phyloP scores from a whole-genome alignment of 2,329 filamentous ascomycete species.

The Colletotrichum spaethianum region DNA sequence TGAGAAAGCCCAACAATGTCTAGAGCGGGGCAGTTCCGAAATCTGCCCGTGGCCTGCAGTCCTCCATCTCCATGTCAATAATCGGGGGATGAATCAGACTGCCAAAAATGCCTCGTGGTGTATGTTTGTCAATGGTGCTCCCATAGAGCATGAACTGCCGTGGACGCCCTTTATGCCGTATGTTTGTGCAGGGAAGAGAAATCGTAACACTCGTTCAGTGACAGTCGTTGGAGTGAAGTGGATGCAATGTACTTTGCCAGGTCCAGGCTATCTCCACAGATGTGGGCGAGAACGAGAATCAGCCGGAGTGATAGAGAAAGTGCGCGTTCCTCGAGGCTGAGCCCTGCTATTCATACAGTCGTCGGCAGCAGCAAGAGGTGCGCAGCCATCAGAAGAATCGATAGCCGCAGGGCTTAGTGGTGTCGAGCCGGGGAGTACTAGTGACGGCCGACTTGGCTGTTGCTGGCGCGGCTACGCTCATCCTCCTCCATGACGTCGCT shows the following conservation, averaged over 20 bases:
- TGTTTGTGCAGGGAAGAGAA: slow-evolving; percentile 10
- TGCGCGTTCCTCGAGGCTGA: background rate
- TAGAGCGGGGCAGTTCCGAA: slow-evolving; percentile 8
- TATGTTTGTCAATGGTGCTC: background rate
- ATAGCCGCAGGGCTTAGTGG: background rate
- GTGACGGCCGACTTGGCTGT: slow-evolving; percentile 62
- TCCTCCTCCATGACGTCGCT: slow-evolving; percentile 92
- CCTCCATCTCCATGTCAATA: background rate
- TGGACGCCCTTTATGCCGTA: background rate
- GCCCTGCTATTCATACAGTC: background rate
- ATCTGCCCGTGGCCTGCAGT: slow-evolving; percentile 18
- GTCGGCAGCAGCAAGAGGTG: background rate
- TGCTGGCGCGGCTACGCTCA: slow-evolving; percentile 82
- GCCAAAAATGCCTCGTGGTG: background rate
- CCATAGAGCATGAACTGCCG: background rate
- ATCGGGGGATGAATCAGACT: background rate
- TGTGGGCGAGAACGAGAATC: background rate
- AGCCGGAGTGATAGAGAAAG: background rate
- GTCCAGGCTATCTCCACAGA: background rate
- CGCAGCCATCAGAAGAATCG: background rate
- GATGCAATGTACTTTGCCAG: background rate
- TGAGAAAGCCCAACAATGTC: slow-evolving; percentile 37
- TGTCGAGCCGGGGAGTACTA: slow-evolving; percentile 11
- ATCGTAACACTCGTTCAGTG: slow-evolving; percentile 17
- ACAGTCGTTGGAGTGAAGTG: background rate